Evolutionary conservation across 192 early-diverging fungal species (phyloP).

Genomic region (Coemansia sp.): DNA sequence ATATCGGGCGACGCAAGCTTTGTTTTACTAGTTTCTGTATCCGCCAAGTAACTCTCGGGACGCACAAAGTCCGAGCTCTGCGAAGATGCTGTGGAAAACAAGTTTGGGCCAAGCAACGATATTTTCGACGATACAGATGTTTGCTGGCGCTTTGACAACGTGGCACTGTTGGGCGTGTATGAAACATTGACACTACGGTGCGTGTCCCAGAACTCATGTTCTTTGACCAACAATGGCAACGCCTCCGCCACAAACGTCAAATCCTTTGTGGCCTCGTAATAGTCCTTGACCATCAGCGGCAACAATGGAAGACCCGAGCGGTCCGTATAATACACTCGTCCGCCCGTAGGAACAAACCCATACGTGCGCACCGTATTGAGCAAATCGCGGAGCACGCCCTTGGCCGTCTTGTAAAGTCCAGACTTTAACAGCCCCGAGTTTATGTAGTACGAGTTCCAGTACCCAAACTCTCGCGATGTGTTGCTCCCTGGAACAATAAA

Average conservation of each 20-base stretch:
- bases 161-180: conserved; percentile 25
- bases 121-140: conserved; percentile 18
- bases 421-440: conserved; percentile 61
- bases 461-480: conserved; percentile 67
- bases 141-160: conserved; percentile 10
- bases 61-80: conserved; percentile 1
- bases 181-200: conserved; percentile 53
- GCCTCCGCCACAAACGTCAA: conserved; percentile 51
- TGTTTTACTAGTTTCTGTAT: conserved; percentile 17
- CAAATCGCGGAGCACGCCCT: conserved; percentile 64
- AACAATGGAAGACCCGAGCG: conserved; percentile 72
- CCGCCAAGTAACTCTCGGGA: conserved; percentile 22
- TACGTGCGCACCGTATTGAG: conserved; percentile 56
- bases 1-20: conserved; percentile 3
- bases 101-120: conserved; percentile 23
- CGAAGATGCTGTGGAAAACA: conserved; percentile 16
- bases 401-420: conserved; percentile 59
- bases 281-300: conserved; percentile 66
- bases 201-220: conserved; percentile 63
- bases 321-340: conserved; percentile 72
- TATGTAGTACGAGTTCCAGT: conserved; percentile 73
- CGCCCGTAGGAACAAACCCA: conserved; percentile 73
- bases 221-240: conserved; percentile 61
- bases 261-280: conserved; percentile 61
- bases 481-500: conserved; percentile 68